These are phyloP conservation scores for Lactarius evosmus DNA, from an alignment of 768 basidiomycete genomes.

Conservation along the genomic window DNA sequence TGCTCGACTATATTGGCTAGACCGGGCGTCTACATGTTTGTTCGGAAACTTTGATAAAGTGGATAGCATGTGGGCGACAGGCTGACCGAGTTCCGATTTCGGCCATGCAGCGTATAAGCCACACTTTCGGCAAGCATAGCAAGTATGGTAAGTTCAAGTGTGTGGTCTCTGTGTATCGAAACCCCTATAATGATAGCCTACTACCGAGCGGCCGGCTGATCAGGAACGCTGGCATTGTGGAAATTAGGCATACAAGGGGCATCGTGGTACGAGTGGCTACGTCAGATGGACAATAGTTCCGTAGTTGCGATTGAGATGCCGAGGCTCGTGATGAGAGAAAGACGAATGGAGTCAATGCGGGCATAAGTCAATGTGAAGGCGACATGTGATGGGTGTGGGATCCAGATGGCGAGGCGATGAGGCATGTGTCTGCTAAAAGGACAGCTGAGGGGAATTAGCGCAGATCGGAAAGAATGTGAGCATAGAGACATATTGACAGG, in stretches of 20 bases:
- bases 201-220: background rate
- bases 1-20: slow-evolving; percentile 13
- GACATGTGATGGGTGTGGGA: slow-evolving; percentile 9
- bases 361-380: slow-evolving; percentile 8
- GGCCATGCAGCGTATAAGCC: background rate
- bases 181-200: background rate
- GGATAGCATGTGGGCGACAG: background rate
- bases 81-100: background rate
- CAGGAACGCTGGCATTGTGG: background rate
- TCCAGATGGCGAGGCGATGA: slow-evolving; percentile 1
- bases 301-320: slow-evolving; percentile 1
- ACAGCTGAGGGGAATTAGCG: background rate
- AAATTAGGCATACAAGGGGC: background rate
- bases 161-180: background rate
- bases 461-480: slow-evolving; percentile 16
- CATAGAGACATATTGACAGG: slow-evolving; percentile 1
- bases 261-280: slow-evolving; percentile 13
- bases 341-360: slow-evolving; percentile 18
- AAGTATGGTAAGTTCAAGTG: background rate
- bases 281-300: background rate
- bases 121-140: background rate
- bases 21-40: background rate
- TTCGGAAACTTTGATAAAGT: slow-evolving; percentile 15
- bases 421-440: background rate
- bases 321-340: background rate